Conservation (phyloP, 306 rosid genomes). For the Rubus idaeus region DNA sequence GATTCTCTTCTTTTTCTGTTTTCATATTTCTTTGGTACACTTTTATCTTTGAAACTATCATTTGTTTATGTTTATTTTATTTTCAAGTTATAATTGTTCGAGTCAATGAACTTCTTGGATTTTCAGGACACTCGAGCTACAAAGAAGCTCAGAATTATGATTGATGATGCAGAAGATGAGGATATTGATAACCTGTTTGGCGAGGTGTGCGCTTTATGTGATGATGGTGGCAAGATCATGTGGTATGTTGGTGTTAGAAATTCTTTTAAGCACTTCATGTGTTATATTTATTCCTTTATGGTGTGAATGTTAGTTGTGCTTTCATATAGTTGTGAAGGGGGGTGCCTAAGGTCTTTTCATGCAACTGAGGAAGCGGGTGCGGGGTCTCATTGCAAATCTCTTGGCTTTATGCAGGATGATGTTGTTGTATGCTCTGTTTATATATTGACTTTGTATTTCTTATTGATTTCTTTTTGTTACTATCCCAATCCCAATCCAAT, state of each 20-base stretch:
- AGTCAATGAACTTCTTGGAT: slow-evolving; percentile 12
- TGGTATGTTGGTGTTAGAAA: slow-evolving; percentile 32
- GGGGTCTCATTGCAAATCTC: slow-evolving; percentile 67
- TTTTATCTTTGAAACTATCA: slow-evolving; percentile 9
- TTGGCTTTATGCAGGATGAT: slow-evolving; percentile 57
- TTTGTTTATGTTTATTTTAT: slow-evolving; percentile 6
- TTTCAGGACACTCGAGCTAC: slow-evolving; percentile 60
- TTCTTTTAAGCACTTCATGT: background rate
- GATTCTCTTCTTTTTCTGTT: slow-evolving; percentile 21
- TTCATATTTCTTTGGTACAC: slow-evolving; percentile 8
- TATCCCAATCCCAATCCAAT: background rate
- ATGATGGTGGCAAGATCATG: slow-evolving; percentile 70
- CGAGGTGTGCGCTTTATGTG: slow-evolving; percentile 79
- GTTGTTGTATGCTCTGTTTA: slow-evolving; percentile 53
- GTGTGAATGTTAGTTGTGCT: slow-evolving; percentile 12
- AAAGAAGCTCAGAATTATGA: slow-evolving; percentile 46
- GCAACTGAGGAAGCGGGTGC: slow-evolving; percentile 52
- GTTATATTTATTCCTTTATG: background rate
- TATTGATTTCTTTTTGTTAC: background rate
- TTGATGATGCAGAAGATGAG: slow-evolving; percentile 34
- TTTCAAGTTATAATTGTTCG: slow-evolving; percentile 18
- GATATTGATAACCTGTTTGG: slow-evolving; percentile 56
- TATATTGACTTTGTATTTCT: slow-evolving; percentile 17
- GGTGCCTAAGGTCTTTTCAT: slow-evolving; percentile 90
- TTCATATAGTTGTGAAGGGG: slow-evolving; percentile 78